Evolutionary conservation across 345 rosid species (phyloP).

Genomic region (Kernera saxatilis): DNA sequence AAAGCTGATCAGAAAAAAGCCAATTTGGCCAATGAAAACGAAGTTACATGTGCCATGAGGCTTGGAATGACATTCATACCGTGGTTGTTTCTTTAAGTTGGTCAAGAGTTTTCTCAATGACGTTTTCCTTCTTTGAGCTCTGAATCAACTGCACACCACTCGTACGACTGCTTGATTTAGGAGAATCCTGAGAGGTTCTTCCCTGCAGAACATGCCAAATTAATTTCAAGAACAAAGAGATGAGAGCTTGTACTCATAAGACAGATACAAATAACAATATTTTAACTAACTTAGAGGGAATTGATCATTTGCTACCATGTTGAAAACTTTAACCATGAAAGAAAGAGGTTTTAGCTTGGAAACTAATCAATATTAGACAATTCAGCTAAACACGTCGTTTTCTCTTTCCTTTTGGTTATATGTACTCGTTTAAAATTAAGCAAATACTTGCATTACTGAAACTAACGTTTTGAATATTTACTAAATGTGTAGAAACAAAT

Average conservation of each 20-base stretch:
- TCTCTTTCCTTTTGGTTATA: background rate
- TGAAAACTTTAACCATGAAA: background rate
- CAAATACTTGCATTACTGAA: background rate
- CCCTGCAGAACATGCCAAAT: slow-evolving; percentile 39
- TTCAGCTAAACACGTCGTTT: background rate
- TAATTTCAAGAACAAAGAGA: slow-evolving; percentile 11
- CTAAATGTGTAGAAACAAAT: background rate
- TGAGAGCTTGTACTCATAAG: background rate
- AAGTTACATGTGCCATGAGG: slow-evolving; percentile 2
- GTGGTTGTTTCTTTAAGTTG: slow-evolving; percentile 77
- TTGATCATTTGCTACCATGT: slow-evolving; percentile 4
- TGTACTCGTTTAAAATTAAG: background rate
- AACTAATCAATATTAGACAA: background rate
- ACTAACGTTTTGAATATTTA: background rate
- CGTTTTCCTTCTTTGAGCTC: slow-evolving; percentile 54
- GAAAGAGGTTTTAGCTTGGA: background rate
- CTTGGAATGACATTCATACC: slow-evolving; percentile 45
- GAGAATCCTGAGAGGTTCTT: slow-evolving; percentile 30
- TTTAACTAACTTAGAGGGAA: background rate
- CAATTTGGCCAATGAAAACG: background rate
- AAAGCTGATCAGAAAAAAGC: background rate
- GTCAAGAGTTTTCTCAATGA: slow-evolving; percentile 70
- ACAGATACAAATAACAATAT: background rate
- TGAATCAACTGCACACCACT: slow-evolving; percentile 43
- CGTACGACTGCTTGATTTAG: slow-evolving; percentile 29